phyloP scores from a whole-genome alignment of 2,329 filamentous ascomycete species.

The Calonectria naviculata region DNA sequence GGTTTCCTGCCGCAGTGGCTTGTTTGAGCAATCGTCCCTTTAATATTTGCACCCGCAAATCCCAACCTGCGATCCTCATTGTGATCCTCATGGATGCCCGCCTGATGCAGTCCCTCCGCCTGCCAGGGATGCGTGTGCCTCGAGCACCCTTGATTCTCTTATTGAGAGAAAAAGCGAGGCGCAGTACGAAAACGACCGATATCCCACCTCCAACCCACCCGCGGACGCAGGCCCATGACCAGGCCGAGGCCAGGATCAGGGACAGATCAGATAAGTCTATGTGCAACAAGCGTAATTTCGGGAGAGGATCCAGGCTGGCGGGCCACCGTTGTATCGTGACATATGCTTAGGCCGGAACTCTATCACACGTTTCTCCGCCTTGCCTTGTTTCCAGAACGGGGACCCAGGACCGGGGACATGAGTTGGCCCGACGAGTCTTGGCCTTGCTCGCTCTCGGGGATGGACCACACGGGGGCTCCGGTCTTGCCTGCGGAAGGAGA shows the following conservation, averaged over 20 bases:
- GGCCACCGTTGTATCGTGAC: conserved; percentile 26
- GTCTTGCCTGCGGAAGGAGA: not conserved
- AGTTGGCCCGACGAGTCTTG: conserved; percentile 6
- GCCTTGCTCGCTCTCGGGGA: not conserved
- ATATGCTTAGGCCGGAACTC: conserved; percentile 3
- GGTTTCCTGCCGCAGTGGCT: not conserved
- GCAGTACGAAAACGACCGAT: not conserved
- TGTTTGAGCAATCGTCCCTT: not conserved
- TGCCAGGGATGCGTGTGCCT: not conserved
- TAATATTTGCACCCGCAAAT: not conserved
- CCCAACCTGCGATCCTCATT: not conserved
- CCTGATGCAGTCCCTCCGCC: not conserved
- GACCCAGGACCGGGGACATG: conserved; percentile 9
- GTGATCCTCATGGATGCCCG: not conserved
- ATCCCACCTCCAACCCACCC: not conserved
- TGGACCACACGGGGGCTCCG: not conserved
- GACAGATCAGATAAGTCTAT: conserved; percentile 36
- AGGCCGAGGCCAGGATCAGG: conserved; percentile 14
- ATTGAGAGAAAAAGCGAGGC: not conserved
- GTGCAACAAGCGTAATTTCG: conserved; percentile 34
- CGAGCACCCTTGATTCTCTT: not conserved
- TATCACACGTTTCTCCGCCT: not conserved
- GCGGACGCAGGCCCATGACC: not conserved
- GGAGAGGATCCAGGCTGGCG: conserved; percentile 30
- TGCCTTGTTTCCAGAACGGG: not conserved